Conservation (phyloP, 805 yeast species). For the Pichia heedii region DNA sequence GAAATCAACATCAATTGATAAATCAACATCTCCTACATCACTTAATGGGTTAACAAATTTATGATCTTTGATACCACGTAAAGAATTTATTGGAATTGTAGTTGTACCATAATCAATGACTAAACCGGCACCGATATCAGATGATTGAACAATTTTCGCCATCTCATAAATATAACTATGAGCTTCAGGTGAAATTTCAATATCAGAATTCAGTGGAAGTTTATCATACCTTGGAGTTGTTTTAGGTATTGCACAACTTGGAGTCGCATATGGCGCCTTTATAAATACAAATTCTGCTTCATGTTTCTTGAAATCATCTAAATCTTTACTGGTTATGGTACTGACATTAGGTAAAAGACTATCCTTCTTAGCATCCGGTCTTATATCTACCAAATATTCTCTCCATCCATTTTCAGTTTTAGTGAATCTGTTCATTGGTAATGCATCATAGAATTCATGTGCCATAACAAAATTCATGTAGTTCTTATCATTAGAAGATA, state of each 20-base stretch:
- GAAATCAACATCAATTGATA: slow-evolving; percentile 81
- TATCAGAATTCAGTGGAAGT: slow-evolving; percentile 47
- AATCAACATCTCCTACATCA: slow-evolving; percentile 73
- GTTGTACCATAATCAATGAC: slow-evolving; percentile 71
- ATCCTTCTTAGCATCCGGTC: slow-evolving; percentile 11
- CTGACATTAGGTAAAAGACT: slow-evolving; percentile 16
- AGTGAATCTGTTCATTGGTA: slow-evolving; percentile 65
- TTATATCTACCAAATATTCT: slow-evolving; percentile 60
- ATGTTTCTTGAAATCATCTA: neutral
- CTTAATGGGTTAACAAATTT: slow-evolving; percentile 64
- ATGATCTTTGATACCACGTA: slow-evolving; percentile 68
- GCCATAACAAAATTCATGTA: slow-evolving; percentile 59
- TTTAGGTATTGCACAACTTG: slow-evolving; percentile 49
- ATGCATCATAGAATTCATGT: slow-evolving; percentile 82
- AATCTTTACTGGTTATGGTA: slow-evolving; percentile 7
- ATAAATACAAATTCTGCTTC: slow-evolving; percentile 43
- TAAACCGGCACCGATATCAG: slow-evolving; percentile 51
- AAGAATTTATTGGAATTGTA: slow-evolving; percentile 58
- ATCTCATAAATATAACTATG: slow-evolving; percentile 49
- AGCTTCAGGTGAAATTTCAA: slow-evolving; percentile 72
- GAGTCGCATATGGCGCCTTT: slow-evolving; percentile 49
- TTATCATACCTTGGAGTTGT: slow-evolving; percentile 39
- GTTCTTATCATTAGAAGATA: slow-evolving; percentile 11
- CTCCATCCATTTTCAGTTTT: slow-evolving; percentile 67
- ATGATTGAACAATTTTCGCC: slow-evolving; percentile 28